Percentiles rank a stretch among this genome's conserved stretches.
Evolutionary conservation across 2,329 filamentous ascomycete species (phyloP).

Genomic region (Nemania sp.): DNA sequence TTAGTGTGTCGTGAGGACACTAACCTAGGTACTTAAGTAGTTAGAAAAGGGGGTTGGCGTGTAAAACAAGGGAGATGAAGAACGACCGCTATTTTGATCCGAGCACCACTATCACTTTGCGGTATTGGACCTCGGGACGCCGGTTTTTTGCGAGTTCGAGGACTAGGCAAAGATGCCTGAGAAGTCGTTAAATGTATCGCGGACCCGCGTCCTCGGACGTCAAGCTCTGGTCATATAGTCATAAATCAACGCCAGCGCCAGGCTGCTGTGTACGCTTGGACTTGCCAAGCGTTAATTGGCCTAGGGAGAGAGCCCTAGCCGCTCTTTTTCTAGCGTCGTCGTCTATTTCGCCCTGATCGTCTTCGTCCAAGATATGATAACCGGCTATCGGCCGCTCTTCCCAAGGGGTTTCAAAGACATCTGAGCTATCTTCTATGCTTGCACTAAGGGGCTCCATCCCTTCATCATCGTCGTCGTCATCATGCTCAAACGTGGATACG

Average conservation of each 20-base stretch:
- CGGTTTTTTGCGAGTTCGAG: neutral
- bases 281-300: conserved; percentile 59
- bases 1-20: neutral
- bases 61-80: neutral
- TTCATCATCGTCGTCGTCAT: conserved; percentile 48
- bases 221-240: conserved; percentile 38
- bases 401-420: conserved; percentile 57
- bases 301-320: conserved; percentile 67
- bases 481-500: conserved; percentile 50
- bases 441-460: conserved; percentile 35
- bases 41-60: neutral
- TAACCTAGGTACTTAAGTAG: neutral
- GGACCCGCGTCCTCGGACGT: conserved; percentile 1
- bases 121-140: neutral
- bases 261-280: conserved; percentile 34
- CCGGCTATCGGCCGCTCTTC: conserved; percentile 49
- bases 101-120: neutral
- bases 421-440: conserved; percentile 44
- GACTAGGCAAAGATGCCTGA: neutral
- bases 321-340: conserved; percentile 53
- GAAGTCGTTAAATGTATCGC: conserved; percentile 5
- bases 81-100: neutral
- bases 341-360: conserved; percentile 46
- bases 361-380: conserved; percentile 50
- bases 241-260: conserved; percentile 37